phyloP scores from a whole-genome alignment of 2,329 filamentous ascomycete genomes.

The Fusarium sterilihyphosum region DNA sequence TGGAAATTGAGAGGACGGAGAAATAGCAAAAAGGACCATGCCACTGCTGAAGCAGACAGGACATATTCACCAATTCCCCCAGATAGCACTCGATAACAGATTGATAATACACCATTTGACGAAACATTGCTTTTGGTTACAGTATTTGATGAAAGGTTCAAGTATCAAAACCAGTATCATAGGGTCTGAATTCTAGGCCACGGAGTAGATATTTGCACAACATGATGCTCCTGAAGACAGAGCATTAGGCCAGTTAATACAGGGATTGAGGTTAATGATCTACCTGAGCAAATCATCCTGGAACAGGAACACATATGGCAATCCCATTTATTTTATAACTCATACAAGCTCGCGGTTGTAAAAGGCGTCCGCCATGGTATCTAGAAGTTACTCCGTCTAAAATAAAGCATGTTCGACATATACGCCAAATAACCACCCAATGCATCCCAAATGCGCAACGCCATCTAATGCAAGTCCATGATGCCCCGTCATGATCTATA shows the following conservation, averaged over 20 bases:
- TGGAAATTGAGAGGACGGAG: background rate
- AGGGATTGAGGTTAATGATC: fast-evolving
- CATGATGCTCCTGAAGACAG: background rate
- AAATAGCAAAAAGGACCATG: too few relatives aligned
- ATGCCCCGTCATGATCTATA: slow-evolving; percentile 8
- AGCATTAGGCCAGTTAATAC: fast-evolving
- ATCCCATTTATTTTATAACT: background rate
- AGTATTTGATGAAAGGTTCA: too few relatives aligned
- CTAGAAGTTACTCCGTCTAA: background rate
- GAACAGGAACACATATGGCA: background rate
- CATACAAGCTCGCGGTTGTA: background rate
- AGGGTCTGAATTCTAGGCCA: fast-evolving
- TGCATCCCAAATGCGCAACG: slow-evolving; percentile 23
- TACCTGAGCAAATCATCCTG: fast-evolving
- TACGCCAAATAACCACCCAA: background rate
- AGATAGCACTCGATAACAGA: background rate
- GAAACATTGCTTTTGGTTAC: fast-evolving
- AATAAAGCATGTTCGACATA: background rate
- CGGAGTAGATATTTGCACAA: background rate
- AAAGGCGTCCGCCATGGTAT: background rate
- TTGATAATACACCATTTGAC: background rate
- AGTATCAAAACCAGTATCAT: background rate
- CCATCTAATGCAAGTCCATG: slow-evolving; percentile 24
- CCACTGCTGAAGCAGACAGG: background rate
- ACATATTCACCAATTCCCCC: background rate